phyloP scores from a whole-genome alignment of 2,329 filamentous ascomycete species.

The Fonsecaea pedrosoi region DNA sequence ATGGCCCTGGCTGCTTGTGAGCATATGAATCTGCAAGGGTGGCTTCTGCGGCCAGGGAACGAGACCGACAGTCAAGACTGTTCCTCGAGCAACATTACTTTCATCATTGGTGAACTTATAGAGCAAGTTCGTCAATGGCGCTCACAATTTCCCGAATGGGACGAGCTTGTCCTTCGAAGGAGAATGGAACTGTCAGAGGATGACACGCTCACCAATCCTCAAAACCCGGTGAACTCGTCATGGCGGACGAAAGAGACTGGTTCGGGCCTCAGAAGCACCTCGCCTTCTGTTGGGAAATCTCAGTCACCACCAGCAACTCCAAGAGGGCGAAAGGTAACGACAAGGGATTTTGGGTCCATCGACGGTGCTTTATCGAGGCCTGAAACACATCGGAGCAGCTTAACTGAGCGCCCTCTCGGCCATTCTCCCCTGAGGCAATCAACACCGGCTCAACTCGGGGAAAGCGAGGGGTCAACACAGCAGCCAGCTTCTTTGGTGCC shows the following conservation, averaged over 20 bases:
- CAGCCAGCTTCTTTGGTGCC: conserved; percentile 8
- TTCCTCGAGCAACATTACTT: conserved; percentile 54
- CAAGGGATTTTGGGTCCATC: conserved; percentile 31
- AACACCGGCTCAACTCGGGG: conserved; percentile 12
- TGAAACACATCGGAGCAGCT: conserved; percentile 8
- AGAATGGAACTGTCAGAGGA: conserved; percentile 60
- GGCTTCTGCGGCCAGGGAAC: conserved; percentile 67
- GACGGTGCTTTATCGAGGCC: conserved; percentile 30
- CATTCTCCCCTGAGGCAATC: conserved; percentile 27
- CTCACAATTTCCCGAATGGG: conserved; percentile 71
- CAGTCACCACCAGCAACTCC: conserved; percentile 28
- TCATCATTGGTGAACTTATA: conserved; percentile 65
- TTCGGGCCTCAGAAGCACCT: conserved; percentile 9
- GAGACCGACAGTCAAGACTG: conserved; percentile 48
- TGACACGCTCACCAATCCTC: conserved; percentile 14
- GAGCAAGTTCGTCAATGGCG: conserved; percentile 69
- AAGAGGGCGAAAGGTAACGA: conserved; percentile 23
- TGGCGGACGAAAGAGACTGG: conserved; percentile 4
- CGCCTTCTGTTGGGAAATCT: conserved; percentile 15
- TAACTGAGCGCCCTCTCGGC: conserved; percentile 24
- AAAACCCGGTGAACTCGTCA: neutral
- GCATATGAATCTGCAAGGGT: conserved; percentile 85
- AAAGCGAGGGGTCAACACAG: conserved; percentile 8
- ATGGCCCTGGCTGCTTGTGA: conserved; percentile 84
- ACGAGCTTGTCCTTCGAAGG: conserved; percentile 71